Evolutionary conservation across 345 rosid genomes (phyloP), one percentile per base, ranked within the genome.

Genomic region (Populus tremula): DNA sequence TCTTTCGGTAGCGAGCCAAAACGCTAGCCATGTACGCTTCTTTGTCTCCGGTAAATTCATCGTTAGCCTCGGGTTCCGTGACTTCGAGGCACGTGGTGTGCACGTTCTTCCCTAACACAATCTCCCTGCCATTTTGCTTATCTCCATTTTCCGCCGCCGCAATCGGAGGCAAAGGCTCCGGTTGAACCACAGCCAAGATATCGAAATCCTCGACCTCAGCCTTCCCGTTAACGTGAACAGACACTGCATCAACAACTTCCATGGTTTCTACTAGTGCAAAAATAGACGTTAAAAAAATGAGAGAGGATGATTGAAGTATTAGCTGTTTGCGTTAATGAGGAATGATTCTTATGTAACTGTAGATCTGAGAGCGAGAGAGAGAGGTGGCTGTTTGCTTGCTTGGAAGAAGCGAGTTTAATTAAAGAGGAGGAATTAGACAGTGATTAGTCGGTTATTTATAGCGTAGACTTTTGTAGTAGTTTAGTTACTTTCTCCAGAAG

Each of bases 21-120:
- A 93, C 92, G 74, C 98, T 84, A 73, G 99, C 98, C 97, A 95
- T 93, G 72, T 91, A 90, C 23, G 99, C 99, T 16, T 95, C 99
- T 81, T 86, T 93, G 69, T 95, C 99, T 10, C 98, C 99, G 54
- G 96, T 95, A 76, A 79, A 81, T 8, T 93, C 99, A 79, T 95
- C 99, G 85, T 95, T 82, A 9, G 87, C 90, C 1, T 93, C 99
- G 0, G 98, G 99, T 81, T 95, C 99, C 2, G 97, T 93, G 14
- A 95, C 93, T 70, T 90, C 91, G 4, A 92, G 90, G 80, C 92
- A 90, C 69, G 96, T 77, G 70, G 98, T 90, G 76, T 92, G 98
- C 29, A 95, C 82, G 80, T 95, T 95, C 85, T 81, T 87, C 49
- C 99, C 98, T 35, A 95, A 77, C 45, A 92, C 98, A 76, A 95